Percentiles rank a stretch among this genome's conserved stretches.
Conservation (phyloP, 2,329 filamentous ascomycete species). For the Bipolaris oryzae region DNA sequence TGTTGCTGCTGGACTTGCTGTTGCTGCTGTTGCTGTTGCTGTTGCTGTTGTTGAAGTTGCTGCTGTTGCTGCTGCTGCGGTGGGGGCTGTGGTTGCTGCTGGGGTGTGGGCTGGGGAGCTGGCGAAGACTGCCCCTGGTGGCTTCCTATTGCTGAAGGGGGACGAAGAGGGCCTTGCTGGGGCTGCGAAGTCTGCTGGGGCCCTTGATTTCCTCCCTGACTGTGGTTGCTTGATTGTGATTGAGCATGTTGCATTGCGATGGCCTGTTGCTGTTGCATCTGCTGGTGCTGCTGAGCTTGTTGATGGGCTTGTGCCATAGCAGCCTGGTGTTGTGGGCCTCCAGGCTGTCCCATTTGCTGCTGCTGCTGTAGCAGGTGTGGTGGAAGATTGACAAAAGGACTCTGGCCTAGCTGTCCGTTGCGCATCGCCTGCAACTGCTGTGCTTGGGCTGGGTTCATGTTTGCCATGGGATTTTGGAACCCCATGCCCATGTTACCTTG, state of each 20-base stretch:
- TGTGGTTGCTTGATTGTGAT: slow-evolving; percentile 57
- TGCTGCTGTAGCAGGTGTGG: slow-evolving; percentile 52
- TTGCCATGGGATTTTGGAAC: slow-evolving; percentile 61
- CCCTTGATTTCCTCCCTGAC: slow-evolving; percentile 50
- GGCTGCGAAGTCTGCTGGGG: slow-evolving; percentile 44
- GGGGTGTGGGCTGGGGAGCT: slow-evolving; percentile 44
- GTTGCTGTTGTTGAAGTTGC: slow-evolving; percentile 33
- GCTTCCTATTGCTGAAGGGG: slow-evolving; percentile 46
- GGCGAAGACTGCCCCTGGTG: slow-evolving; percentile 50
- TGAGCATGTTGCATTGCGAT: slow-evolving; percentile 56
- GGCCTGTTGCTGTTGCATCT: slow-evolving; percentile 48
- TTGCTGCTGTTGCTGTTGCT: slow-evolving; percentile 45
- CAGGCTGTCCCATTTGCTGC: slow-evolving; percentile 53
- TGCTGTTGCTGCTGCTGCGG: slow-evolving; percentile 49
- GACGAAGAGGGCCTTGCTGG: slow-evolving; percentile 48
- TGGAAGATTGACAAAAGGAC: slow-evolving; percentile 35
- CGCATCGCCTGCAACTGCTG: slow-evolving; percentile 40
- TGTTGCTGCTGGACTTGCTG: slow-evolving; percentile 41
- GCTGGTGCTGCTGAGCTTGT: slow-evolving; percentile 49
- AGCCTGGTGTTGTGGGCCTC: slow-evolving; percentile 47
- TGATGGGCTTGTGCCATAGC: slow-evolving; percentile 57
- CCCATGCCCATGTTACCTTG: slow-evolving; percentile 58
- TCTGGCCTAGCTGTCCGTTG: slow-evolving; percentile 30
- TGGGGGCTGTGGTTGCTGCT: slow-evolving; percentile 48
- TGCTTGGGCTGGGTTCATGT: slow-evolving; percentile 51